Base-by-base conservation (phyloP, 352 stramenopile species). In the Phytophthora uliginosa region DNA sequence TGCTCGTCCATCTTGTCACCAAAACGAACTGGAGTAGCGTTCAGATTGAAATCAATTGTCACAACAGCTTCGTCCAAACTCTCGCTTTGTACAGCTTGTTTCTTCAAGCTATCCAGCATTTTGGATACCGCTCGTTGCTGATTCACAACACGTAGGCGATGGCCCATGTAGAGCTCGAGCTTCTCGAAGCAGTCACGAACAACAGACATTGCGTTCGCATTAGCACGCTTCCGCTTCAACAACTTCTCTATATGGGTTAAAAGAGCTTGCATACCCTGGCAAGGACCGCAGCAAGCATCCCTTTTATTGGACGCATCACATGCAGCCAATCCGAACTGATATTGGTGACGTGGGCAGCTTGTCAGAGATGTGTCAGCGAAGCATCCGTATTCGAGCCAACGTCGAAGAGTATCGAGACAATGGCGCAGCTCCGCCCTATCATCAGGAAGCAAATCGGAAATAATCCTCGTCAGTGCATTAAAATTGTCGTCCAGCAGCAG, bases 41-140 rank as follows among this genome's bases (percentile, higher is more conserved):
- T 65, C 42, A 59, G 18, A 13, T 59, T 58, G 13, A 52, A 58
- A 18, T 66, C 59, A n/a, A 66, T 47, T n/a, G 50, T 58, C 2
- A 51, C 20, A 1, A 66, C 17, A 24, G 33, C 59, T 66, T 66
- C 45, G 9, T 66, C 36, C 24, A 47, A 40, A 34, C 28, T 18
- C 10, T 47, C 26, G 34, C 12, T 6, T 65, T 53, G 22, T 20
- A 42, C 38, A 10, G 24, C 57, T 54, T 26, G 36, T 38, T 40
- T 56, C 7, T 26, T 28, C 58, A 65, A 24, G 42, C 20, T 53
- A 22, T 65, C 26, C 7, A 31, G 22, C 20, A 55, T 47, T 12
- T 65, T 36, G 2, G 9, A 26, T 15, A 66, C n/a, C 0, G 20
- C 47, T 22, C 33, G 31, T 17, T 58, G 45, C 33, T 66, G 59